Evolutionary conservation across 2,329 filamentous ascomycete genomes (phyloP), one percentile per base, ranked within the genome.

Genomic region (Endoconidiophora laricicola): DNA sequence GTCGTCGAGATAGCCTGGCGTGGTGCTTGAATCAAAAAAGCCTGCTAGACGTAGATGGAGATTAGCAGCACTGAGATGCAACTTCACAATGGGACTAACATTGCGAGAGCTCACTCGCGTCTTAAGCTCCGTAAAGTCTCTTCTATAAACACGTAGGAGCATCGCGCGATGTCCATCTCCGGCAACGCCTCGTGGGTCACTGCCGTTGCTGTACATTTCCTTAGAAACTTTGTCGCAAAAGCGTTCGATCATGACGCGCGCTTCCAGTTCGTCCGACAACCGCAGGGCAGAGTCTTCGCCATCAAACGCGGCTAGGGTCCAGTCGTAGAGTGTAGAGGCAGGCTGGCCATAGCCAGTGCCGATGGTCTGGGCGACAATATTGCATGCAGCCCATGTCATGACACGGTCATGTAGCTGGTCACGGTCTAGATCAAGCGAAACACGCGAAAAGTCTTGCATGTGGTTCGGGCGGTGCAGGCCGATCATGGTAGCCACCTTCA

Each of bases 341-440:
- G 85, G 84, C 60, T 88, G 84, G 4, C 84, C 84, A 58, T 87
- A 86, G 18, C 84, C 84, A 3, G 85, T 90, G n/a, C 83, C 83
- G 41, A 88, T 77, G 50, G 78, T 80, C 59, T 90, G 84, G 20
- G 83, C 80, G 33, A 88, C 84, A 55, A 90, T 83, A 60, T 91
- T 91, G 67, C 83, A 86, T 3, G 86, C 81, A 1, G 84, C 84
- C 84, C 84, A 91, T 1, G 84, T 90, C 46, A 78, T 78, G 41
- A 88, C 76, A 37, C 85, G 74, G 59, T 91, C 84, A 56, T 83
- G 76, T 52, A 88, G 74, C 58, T 88, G 83, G 60, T 88, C 83
- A 58, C 81, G 81, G 57, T 83, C 82, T 38, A 90, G 69, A 56
- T 87, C 80, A 29, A 85, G 71, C 2, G 78, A 81, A 24, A 83